Conservation (phyloP, 495 filamentous ascomycete genomes). For the Eremomyces bilateralis region DNA sequence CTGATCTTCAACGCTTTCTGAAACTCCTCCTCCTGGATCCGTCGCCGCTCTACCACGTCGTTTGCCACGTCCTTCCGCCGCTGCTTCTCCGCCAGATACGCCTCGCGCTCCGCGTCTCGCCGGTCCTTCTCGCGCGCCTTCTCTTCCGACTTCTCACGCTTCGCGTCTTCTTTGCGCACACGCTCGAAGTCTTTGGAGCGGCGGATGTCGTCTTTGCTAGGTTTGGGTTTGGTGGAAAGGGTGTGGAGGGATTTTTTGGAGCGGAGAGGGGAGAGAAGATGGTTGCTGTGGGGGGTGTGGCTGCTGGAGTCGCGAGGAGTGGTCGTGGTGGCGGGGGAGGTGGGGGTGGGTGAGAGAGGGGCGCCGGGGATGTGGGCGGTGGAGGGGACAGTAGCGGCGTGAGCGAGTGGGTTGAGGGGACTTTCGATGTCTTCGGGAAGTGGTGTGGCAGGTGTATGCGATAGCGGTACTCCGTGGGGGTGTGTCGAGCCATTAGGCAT, state of each 20-base stretch:
- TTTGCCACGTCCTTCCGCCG: slow-evolving; percentile 40
- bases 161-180: slow-evolving; percentile 23
- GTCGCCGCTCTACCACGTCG: slow-evolving; percentile 31
- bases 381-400: no score
- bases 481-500: slow-evolving; percentile 2
- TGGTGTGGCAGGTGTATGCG: slow-evolving; percentile 23
- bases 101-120: slow-evolving; percentile 16
- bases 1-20: slow-evolving; percentile 36
- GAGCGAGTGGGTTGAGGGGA: slow-evolving; percentile 35
- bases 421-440: slow-evolving; percentile 29
- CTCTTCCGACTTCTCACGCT: slow-evolving; percentile 35
- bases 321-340: slow-evolving; percentile 22
- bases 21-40: slow-evolving; percentile 32
- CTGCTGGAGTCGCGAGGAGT: slow-evolving; percentile 12
- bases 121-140: slow-evolving; percentile 38
- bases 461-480: slow-evolving; percentile 2
- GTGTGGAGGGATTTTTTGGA: slow-evolving; percentile 10
- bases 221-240: slow-evolving; percentile 6
- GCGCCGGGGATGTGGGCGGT: no score
- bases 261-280: no score
- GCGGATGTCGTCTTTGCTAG: slow-evolving; percentile 7
- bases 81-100: slow-evolving; percentile 23
- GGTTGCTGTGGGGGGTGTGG: no score
- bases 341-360: no score
- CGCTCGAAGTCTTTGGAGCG: slow-evolving; percentile 18